Conservation (phyloP, 225 moss, liverwort and hornwort species). For the Thuidium tamariscinum region DNA sequence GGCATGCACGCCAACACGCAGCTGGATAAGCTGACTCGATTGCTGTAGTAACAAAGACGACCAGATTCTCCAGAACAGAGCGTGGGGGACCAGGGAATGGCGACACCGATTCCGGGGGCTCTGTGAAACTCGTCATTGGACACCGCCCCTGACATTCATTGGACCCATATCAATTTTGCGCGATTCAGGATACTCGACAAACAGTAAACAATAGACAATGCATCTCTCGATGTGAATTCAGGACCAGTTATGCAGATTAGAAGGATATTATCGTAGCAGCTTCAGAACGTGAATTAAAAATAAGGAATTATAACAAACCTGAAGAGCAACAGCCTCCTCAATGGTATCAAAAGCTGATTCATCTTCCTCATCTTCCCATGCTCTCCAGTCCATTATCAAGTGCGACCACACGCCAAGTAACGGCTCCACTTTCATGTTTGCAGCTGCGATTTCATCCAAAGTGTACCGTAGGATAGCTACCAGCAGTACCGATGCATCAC, state of each 20-base stretch:
- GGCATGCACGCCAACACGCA: conserved; percentile 91
- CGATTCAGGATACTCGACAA: neutral
- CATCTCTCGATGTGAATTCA: neutral
- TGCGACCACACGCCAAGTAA: conserved; percentile 84
- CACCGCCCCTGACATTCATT: conserved; percentile 53
- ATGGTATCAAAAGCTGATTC: conserved; percentile 85
- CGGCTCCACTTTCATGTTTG: conserved; percentile 61
- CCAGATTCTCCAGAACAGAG: conserved; percentile 73
- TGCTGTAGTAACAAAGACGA: conserved; percentile 57
- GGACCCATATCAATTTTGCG: neutral
- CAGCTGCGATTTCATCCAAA: conserved; percentile 33
- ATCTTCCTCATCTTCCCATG: conserved; percentile 96
- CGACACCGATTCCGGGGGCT: conserved; percentile 31
- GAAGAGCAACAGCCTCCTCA: conserved; percentile 78
- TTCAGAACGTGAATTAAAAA: neutral
- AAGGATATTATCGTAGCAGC: neutral
- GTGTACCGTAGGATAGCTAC: conserved; percentile 65
- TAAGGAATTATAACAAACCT: conserved; percentile 23
- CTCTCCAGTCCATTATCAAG: conserved; percentile 83
- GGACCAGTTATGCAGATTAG: neutral
- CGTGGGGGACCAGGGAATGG: conserved; percentile 29
- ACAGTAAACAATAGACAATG: neutral
- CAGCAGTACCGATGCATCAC: conserved; percentile 78
- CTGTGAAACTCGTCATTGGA: conserved; percentile 58
- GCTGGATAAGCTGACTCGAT: conserved; percentile 86